These are phyloP conservation scores for Salix viminalis DNA, from an alignment of 345 rosid genomes.

Conservation along the genomic window DNA sequence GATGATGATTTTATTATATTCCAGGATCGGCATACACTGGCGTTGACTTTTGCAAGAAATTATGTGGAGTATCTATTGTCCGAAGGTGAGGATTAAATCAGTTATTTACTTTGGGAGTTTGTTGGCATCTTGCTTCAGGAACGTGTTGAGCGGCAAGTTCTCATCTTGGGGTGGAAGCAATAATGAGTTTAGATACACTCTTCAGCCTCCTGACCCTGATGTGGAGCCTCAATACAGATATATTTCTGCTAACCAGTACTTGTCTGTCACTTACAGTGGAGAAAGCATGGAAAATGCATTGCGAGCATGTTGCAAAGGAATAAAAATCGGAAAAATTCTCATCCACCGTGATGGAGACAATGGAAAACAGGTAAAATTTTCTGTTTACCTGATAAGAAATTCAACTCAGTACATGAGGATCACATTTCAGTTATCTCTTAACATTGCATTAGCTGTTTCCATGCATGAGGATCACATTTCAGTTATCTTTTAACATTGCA, in stretches of 20 bases:
- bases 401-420: not conserved
- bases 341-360: conserved; percentile 98
- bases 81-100: conserved; percentile 71
- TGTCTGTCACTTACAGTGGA: conserved; percentile 48
- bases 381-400: not conserved
- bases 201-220: not conserved
- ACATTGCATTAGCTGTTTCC: not conserved
- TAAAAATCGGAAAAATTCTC: conserved; percentile 94
- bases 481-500: not conserved
- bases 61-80: conserved; percentile 94
- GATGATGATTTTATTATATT: conserved; percentile 16
- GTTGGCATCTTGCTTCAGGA: not conserved
- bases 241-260: conserved; percentile 12
- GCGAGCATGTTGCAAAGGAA: conserved; percentile 97
- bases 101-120: conserved; percentile 26
- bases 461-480: not conserved
- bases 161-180: not conserved
- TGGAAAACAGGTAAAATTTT: conserved; percentile 66
- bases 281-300: conserved; percentile 99
- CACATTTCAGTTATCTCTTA: not conserved
- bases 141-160: not conserved
- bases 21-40: conserved; percentile 81
- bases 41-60: conserved; percentile 97
- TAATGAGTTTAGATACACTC: conserved; percentile 1
- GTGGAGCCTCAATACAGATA: conserved; percentile 6